Evolutionary conservation across 139 green algal genomes (phyloP), one percentile per base, ranked within the genome.

Genomic region (Penium margaritaceum): DNA sequence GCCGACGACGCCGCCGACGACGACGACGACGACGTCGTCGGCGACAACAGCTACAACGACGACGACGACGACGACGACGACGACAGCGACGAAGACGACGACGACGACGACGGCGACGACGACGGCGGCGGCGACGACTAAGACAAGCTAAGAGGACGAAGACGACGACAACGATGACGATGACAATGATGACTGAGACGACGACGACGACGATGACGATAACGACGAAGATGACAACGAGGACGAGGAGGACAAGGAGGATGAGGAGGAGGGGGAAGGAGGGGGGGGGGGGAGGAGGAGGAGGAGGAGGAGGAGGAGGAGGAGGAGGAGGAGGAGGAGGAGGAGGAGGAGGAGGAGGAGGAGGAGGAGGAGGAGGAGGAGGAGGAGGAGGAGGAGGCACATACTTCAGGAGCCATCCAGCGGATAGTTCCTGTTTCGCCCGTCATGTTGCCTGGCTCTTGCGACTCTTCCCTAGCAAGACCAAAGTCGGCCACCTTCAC

Each of bases 401-500:
- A 15, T 19, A 54, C 68, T 17, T 27, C 62, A 0, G n/a, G 34
- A 29, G 43, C 62, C 62, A 78, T 63, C 35, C 51, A 71, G 30
- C 63, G 2, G 30, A 70, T 63, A 5, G 62, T 63, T 29, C 41
- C 39, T 35, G 62, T 63, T 32, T 69, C 43, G 24, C 30, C 41
- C 3, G 37, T 70, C 57, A 53, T 53, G 61, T 60, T 43, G 4
- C 61, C 61, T 6, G 43, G 46, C 34, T 70, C 79, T 17, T 67
- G 70, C 62, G 29, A 58, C 35, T 82, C 74, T 1, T 62, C 71
- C n/a, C 63, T 43, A 27, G 60, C 60, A 30, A 90, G 75, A 0
- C 85, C 86, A 76, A 89, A 89, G 74, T 89, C 83, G 41, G 69
- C 83, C 9, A 92, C 81, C 70, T 92, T 92, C 15, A 91, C 76